These are phyloP conservation scores for Cephalotrichum gorgonifer DNA, from an alignment of 2,329 filamentous ascomycete species.

Conservation along the genomic window DNA sequence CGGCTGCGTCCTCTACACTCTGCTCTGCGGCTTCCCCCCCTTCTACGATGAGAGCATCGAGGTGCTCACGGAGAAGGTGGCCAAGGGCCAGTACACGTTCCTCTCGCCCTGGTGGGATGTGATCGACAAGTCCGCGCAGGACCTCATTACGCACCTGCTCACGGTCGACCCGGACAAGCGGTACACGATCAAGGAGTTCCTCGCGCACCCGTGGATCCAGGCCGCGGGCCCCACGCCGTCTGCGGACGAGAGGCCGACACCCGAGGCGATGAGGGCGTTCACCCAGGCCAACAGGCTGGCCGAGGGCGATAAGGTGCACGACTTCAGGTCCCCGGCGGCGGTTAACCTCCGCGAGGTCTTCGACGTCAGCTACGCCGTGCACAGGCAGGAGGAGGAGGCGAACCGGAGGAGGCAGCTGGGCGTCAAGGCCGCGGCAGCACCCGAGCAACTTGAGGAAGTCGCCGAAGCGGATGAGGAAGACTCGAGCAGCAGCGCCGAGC, in stretches of 20 bases:
- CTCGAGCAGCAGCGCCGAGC: slow-evolving; percentile 38
- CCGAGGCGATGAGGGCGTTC: slow-evolving; percentile 31
- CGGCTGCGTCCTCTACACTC: slow-evolving; percentile 90
- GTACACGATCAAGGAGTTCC: slow-evolving; percentile 85
- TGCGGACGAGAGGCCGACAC: slow-evolving; percentile 46
- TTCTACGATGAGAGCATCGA: slow-evolving; percentile 99
- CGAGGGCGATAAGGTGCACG: slow-evolving; percentile 59
- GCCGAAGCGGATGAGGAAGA: slow-evolving; percentile 58
- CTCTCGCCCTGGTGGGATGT: slow-evolving; percentile 99
- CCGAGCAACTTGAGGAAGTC: slow-evolving; percentile 46
- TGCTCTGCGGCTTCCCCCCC: slow-evolving; percentile 93
- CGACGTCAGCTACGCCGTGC: slow-evolving; percentile 95
- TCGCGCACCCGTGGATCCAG: slow-evolving; percentile 89
- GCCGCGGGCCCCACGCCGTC: slow-evolving; percentile 47
- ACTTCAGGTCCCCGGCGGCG: slow-evolving; percentile 91
- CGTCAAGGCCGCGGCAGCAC: slow-evolving; percentile 55
- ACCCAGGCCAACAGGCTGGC: slow-evolving; percentile 43
- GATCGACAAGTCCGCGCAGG: slow-evolving; percentile 89
- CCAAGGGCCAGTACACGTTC: slow-evolving; percentile 93
- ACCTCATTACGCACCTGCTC: slow-evolving; percentile 84
- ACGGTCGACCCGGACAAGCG: slow-evolving; percentile 93
- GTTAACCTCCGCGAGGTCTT: slow-evolving; percentile 96
- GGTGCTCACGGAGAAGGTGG: slow-evolving; percentile 93
- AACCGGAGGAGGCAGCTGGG: slow-evolving; percentile 81
- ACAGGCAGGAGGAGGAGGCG: slow-evolving; percentile 89